Evolutionary conservation across 2,329 filamentous ascomycete species (phyloP).

Genomic region (Pyrenophora teres): DNA sequence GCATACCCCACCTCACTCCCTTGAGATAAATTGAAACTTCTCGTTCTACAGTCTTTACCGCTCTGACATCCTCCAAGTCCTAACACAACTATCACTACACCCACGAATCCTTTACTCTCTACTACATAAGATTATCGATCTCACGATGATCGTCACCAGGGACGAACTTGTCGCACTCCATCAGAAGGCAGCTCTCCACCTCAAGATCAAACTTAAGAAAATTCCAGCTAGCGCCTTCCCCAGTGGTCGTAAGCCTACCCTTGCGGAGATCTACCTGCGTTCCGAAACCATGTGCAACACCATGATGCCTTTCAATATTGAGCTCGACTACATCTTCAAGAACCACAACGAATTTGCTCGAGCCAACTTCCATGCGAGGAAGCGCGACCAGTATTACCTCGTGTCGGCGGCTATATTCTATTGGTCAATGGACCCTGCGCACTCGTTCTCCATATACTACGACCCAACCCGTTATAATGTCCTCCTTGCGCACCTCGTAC

Average conservation of each 20-base stretch:
- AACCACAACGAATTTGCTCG: constrained; percentile 1
- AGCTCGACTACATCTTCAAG: background rate
- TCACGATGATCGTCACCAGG: background rate
- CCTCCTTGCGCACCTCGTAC: background rate
- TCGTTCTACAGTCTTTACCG: no score
- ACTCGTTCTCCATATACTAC: constrained; percentile 6
- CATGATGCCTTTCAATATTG: background rate
- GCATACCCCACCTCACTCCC: no score
- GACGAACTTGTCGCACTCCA: constrained; percentile 1
- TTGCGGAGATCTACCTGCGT: no score
- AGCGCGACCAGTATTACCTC: constrained; percentile 2
- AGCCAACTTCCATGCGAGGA: constrained; percentile 1
- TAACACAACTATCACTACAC: no score
- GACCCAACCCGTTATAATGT: constrained; percentile 5
- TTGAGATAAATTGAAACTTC: no score
- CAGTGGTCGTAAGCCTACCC: no score
- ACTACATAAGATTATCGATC: no score
- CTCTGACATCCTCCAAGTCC: no score
- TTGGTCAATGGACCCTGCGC: constrained; percentile 6
- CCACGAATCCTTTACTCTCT: no score
- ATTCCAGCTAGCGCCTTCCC: background rate
- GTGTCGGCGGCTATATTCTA: constrained; percentile 3
- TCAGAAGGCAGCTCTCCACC: background rate
- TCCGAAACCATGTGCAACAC: no score
- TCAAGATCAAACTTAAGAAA: background rate